Percentiles rank a stretch among this genome's conserved stretches.
Evolutionary conservation across 441 rosid species (phyloP).

Genomic region (Breynia disticha): DNA sequence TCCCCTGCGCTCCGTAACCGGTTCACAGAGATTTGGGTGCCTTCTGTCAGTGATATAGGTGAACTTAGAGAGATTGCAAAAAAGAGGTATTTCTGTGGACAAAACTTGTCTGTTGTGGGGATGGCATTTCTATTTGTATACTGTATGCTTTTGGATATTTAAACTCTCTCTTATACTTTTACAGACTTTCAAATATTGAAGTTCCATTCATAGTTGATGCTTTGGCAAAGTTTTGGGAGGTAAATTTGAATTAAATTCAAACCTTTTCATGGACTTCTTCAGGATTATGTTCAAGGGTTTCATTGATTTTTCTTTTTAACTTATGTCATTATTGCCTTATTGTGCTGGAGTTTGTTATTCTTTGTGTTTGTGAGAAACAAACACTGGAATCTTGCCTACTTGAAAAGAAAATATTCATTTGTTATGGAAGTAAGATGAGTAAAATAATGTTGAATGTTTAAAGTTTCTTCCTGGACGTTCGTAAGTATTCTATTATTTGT

Average conservation of each 20-base stretch:
- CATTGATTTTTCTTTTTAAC: no score
- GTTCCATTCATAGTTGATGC: slow-evolving; percentile 47
- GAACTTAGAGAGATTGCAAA: slow-evolving; percentile 78
- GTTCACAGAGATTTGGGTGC: slow-evolving; percentile 99
- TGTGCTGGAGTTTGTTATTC: no score
- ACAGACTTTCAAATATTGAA: slow-evolving; percentile 44
- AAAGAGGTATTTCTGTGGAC: slow-evolving; percentile 40
- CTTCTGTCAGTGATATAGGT: slow-evolving; percentile 50
- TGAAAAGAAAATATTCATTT: no score
- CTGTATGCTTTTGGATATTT: slow-evolving; percentile 4
- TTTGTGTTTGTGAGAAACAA: no score
- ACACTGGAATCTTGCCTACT: no score
- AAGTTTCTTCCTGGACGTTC: no score
- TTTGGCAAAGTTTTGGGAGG: slow-evolving; percentile 79
- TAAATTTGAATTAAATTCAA: slow-evolving; percentile 20
- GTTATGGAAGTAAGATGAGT: no score
- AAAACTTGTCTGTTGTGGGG: slow-evolving; percentile 4
- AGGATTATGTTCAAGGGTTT: no score
- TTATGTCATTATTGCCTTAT: no score
- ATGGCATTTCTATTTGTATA: background rate
- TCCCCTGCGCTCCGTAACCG: slow-evolving; percentile 98
- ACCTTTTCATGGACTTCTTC: background rate
- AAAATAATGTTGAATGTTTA: no score
- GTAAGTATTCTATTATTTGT: no score
- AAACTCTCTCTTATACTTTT: slow-evolving; percentile 2